Evolutionary conservation across 352 stramenopile species (phyloP).

Genomic region (Globisporangium alternatum): DNA sequence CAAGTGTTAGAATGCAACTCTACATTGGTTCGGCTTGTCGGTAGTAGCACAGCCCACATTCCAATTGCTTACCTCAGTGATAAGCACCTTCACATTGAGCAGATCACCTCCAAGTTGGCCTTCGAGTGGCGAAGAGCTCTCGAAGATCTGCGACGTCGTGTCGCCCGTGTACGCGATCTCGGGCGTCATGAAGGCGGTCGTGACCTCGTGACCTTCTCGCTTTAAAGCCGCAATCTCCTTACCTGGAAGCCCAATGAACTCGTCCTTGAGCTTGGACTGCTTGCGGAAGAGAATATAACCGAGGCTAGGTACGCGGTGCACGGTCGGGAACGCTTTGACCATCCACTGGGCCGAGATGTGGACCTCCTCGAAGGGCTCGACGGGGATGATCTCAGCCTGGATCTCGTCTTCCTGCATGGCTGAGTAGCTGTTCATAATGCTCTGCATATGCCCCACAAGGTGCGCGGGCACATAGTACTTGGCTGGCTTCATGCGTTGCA

Average conservation of each 20-base stretch:
- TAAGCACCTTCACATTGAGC: constrained; percentile 58
- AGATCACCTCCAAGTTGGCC: constrained; percentile 38
- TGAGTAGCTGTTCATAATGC: constrained; percentile 46
- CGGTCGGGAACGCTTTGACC: constrained; percentile 64
- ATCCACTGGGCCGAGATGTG: constrained; percentile 55
- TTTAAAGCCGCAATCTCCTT: constrained; percentile 48
- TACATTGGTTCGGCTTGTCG: background rate
- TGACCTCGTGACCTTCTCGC: constrained; percentile 47
- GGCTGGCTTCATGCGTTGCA: constrained; percentile 53
- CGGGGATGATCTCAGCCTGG: constrained; percentile 40
- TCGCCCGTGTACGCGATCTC: constrained; percentile 85
- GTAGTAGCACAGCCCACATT: background rate
- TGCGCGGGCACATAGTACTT: constrained; percentile 69
- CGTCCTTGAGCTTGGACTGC: constrained; percentile 41
- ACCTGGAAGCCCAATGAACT: constrained; percentile 37
- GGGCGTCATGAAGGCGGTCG: constrained; percentile 25
- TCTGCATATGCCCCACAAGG: constrained; percentile 44
- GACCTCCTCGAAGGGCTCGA: constrained; percentile 52
- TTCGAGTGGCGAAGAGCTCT: constrained; percentile 3
- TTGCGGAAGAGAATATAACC: constrained; percentile 75
- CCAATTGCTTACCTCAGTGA: constrained; percentile 62
- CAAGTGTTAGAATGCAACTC: background rate
- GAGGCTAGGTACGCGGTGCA: constrained; percentile 71
- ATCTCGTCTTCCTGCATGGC: constrained; percentile 69
- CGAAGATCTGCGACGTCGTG: constrained; percentile 65